These are phyloP conservation scores for Talaromyces atroroseus DNA, from an alignment of 2,329 filamentous ascomycete species.

Conservation along the genomic window DNA sequence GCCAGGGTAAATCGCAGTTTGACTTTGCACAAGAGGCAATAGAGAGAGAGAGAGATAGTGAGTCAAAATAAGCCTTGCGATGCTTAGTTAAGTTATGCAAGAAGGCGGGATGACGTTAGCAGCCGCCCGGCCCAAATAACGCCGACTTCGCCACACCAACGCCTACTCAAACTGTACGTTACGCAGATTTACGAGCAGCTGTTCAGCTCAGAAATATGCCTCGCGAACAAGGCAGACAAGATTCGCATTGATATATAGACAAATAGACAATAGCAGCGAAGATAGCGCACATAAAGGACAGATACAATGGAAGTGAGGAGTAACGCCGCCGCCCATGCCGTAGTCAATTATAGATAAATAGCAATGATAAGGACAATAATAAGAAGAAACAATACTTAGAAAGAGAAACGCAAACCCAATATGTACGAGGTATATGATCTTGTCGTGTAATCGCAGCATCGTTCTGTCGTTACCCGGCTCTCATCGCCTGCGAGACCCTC, in stretches of 20 bases:
- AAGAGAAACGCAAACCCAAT: conserved; percentile 5
- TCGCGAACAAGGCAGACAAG: neutral
- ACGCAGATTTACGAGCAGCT: too few species aligned
- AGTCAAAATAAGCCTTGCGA: conserved; percentile 1
- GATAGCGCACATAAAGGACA: neutral
- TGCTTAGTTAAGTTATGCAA: too few species aligned
- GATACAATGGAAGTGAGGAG: conserved; percentile 8
- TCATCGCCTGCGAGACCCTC: conserved; percentile 61
- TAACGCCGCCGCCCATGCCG: conserved; percentile 17
- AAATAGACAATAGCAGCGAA: neutral
- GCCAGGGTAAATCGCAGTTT: neutral
- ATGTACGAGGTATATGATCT: conserved; percentile 8
- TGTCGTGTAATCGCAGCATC: neutral
- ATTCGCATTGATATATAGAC: neutral
- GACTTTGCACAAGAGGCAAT: neutral
- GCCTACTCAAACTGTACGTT: too few species aligned
- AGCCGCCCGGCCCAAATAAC: neutral
- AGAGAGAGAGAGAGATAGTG: conserved; percentile 1
- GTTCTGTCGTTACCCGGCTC: conserved; percentile 2
- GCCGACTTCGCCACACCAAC: conserved; percentile 6
- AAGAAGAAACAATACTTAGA: too few species aligned
- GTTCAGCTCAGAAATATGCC: neutral
- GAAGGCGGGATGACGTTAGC: conserved; percentile 18
- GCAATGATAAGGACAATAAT: neutral
- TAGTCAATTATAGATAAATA: conserved; percentile 12